These are phyloP conservation scores for Lachnellula suecica DNA, from an alignment of 2,329 filamentous ascomycete species.

Conservation along the genomic window DNA sequence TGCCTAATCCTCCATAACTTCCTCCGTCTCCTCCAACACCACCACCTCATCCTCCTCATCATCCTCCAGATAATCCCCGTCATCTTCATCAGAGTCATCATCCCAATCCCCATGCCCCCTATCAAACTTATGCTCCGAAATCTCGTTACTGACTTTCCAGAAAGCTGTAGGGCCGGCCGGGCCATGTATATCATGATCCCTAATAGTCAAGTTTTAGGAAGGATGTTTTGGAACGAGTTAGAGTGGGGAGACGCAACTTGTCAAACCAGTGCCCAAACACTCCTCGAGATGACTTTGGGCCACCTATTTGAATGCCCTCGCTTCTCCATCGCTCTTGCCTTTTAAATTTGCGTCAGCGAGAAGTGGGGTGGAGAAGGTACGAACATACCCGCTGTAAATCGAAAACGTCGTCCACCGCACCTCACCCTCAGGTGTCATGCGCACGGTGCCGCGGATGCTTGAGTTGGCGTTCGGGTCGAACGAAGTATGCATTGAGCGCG, in stretches of 20 bases:
- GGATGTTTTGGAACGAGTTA: neutral
- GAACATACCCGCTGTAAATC: conserved; percentile 50
- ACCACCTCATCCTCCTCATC: conserved; percentile 1
- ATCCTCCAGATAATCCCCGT: conserved; percentile 3
- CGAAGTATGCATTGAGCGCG: conserved; percentile 49
- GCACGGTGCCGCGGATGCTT: conserved; percentile 61
- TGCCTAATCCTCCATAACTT: neutral
- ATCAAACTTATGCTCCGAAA: conserved; percentile 7
- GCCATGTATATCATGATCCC: conserved; percentile 65
- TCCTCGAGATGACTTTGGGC: conserved; percentile 61
- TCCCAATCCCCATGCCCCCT: neutral
- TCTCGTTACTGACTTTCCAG: conserved; percentile 68
- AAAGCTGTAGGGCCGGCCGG: conserved; percentile 75
- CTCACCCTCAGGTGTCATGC: conserved; percentile 67
- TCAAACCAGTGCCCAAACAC: conserved; percentile 79
- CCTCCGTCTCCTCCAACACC: neutral
- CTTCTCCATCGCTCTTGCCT: conserved; percentile 74
- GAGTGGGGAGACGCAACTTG: conserved; percentile 42
- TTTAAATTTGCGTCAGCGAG: conserved; percentile 32
- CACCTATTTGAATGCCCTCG: conserved; percentile 74
- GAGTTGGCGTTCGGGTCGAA: conserved; percentile 71
- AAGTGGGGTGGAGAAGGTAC: no score
- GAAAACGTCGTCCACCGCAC: conserved; percentile 73
- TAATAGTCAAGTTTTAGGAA: conserved; percentile 24
- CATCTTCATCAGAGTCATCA: neutral